Evolutionary conservation across 345 rosid species (phyloP).

Genomic region (Syzygium aromaticum): DNA sequence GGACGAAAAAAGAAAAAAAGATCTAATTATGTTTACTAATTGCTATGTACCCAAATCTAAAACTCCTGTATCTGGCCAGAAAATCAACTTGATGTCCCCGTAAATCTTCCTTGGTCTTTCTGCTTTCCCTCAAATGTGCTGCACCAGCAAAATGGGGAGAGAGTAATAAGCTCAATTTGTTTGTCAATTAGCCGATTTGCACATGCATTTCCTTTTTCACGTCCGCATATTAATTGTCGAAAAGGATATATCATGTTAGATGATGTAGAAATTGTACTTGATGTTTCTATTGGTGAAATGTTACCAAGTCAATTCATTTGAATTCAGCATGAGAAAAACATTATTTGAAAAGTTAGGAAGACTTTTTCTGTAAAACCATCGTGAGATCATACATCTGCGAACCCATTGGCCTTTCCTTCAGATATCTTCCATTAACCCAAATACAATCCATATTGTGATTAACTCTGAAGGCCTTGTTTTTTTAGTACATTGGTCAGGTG

Average conservation of each 20-base stretch:
- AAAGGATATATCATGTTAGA: background rate
- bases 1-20: background rate
- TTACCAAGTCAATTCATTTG: background rate
- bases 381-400: background rate
- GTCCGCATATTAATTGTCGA: background rate
- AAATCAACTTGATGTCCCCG: background rate
- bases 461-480: background rate
- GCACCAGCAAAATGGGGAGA: background rate
- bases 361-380: background rate
- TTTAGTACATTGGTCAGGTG: background rate
- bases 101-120: background rate
- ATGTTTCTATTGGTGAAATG: background rate
- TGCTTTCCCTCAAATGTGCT: background rate
- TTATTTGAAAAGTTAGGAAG: background rate
- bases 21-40: background rate
- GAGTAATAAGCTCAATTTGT: background rate
- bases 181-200: background rate
- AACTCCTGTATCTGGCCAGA: too few relatives aligned
- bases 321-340: background rate
- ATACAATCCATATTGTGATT: background rate
- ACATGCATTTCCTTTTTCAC: background rate
- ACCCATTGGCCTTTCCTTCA: background rate
- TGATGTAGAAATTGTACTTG: background rate
- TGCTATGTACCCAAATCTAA: background rate
- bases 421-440: background rate